Evolutionary conservation across 805 yeast species (phyloP).

Genomic region (Wickerhamomyces strasburgensis): DNA sequence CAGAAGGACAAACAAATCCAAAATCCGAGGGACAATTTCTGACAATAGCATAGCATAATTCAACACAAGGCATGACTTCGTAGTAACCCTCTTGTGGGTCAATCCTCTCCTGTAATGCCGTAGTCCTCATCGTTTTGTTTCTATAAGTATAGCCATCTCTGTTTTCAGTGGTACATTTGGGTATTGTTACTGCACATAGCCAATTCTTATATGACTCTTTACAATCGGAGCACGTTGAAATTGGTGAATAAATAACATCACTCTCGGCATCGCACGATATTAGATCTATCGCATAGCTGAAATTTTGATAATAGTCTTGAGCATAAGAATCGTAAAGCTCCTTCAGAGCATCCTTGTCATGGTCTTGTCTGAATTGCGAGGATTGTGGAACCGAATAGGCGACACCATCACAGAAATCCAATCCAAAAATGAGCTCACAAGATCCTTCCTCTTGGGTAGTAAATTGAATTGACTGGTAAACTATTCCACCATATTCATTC

Average conservation of each 20-base stretch:
- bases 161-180: conserved; percentile 65
- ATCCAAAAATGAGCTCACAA: conserved; percentile 69
- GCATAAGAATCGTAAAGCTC: conserved; percentile 64
- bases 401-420: conserved; percentile 74
- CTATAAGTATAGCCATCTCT: conserved; percentile 42
- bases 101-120: conserved; percentile 47
- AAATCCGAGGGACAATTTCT: conserved; percentile 79
- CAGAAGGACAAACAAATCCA: conserved; percentile 67
- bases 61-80: conserved; percentile 84
- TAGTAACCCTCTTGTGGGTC: conserved; percentile 55
- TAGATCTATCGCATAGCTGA: conserved; percentile 70
- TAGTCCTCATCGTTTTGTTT: conserved; percentile 51
- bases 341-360: conserved; percentile 32
- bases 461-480: conserved; percentile 53
- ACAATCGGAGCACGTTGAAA: conserved; percentile 72
- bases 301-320: conserved; percentile 48
- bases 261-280: conserved; percentile 65
- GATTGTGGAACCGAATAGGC: conserved; percentile 82
- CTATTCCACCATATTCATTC: conserved; percentile 52
- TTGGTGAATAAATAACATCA: conserved; percentile 68
- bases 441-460: conserved; percentile 47
- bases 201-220: conserved; percentile 67
- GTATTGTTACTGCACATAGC: conserved; percentile 87
- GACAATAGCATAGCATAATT: conserved; percentile 72
- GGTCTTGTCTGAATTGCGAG: conserved; percentile 27